These are phyloP conservation scores for Picochlorum sp. DNA, from an alignment of 139 green algal genomes.

Conservation along the genomic window DNA sequence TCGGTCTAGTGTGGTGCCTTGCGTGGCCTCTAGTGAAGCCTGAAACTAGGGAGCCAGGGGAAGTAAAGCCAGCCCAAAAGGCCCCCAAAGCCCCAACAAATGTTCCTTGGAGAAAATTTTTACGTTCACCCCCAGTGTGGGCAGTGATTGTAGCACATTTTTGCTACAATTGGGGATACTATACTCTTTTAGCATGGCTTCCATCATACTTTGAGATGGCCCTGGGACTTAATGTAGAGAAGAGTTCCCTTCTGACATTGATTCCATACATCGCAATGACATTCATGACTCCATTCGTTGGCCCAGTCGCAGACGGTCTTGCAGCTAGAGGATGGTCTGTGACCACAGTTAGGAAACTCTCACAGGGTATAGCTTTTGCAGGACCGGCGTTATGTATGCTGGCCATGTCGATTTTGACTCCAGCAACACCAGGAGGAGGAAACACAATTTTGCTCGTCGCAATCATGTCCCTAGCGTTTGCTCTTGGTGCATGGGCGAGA, in stretches of 20 bases:
- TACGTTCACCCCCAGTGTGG: constrained; percentile 66
- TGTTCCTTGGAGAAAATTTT: constrained; percentile 87
- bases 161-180: constrained; percentile 97
- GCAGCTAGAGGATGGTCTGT: constrained; percentile 43
- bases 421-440: constrained; percentile 11
- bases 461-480: constrained; percentile 51
- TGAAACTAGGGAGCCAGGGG: constrained; percentile 35
- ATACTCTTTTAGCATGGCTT: constrained; percentile 93
- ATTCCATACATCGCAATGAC: constrained; percentile 86
- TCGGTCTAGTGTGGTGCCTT: constrained; percentile 81
- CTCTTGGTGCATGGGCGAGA: constrained; percentile 47
- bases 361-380: constrained; percentile 63
- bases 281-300: constrained; percentile 71
- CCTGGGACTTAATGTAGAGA: constrained; percentile 76
- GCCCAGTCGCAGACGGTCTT: constrained; percentile 48
- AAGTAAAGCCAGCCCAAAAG: neutral
- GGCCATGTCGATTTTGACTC: constrained; percentile 35
- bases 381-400: constrained; percentile 63
- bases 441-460: constrained; percentile 30
- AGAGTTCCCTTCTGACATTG: constrained; percentile 62
- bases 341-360: constrained; percentile 62
- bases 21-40: constrained; percentile 68
- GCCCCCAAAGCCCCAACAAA: constrained; percentile 4
- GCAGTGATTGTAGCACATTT: constrained; percentile 94
- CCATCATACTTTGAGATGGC: constrained; percentile 92